Percentiles rank a stretch among this genome's conserved stretches.
These are phyloP conservation scores for Kluyveromyces sp. DNA, from an alignment of 1,139 yeast genomes.

Conservation along the genomic window DNA sequence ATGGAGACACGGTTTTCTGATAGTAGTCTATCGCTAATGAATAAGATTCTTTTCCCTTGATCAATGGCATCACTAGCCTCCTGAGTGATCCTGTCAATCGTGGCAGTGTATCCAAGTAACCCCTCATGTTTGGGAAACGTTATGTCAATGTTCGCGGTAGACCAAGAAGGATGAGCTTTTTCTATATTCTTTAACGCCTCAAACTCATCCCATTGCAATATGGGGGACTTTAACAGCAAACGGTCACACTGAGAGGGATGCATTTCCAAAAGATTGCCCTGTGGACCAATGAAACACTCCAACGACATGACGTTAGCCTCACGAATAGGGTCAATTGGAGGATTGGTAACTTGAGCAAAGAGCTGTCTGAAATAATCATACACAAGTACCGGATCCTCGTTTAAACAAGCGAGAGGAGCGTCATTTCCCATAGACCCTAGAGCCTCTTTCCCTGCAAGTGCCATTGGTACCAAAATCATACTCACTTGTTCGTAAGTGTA, in stretches of 20 bases:
- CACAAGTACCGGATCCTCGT: conserved; percentile 83
- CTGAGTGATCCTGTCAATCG: conserved; percentile 80
- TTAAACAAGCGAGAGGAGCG: conserved; percentile 90
- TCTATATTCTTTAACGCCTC: conserved; percentile 66
- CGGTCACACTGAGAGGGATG: conserved; percentile 88
- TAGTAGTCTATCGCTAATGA: conserved; percentile 66
- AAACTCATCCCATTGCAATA: conserved; percentile 66
- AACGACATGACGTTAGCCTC: conserved; percentile 95
- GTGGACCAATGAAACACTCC: conserved; percentile 96
- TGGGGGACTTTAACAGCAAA: conserved; percentile 73
- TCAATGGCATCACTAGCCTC: conserved; percentile 84
- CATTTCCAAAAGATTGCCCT: conserved; percentile 80
- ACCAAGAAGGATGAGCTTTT: conserved; percentile 79
- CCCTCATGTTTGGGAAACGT: conserved; percentile 86
- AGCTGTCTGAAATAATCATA: conserved; percentile 94
- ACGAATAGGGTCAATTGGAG: conserved; percentile 97
- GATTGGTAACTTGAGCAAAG: conserved; percentile 97
- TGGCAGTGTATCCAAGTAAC: conserved; percentile 72
- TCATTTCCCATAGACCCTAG: conserved; percentile 99
- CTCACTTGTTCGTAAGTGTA: conserved; percentile 89
- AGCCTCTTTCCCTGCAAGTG: conserved; percentile 83
- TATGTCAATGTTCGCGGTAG: conserved; percentile 73
- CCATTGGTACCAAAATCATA: conserved; percentile 87
- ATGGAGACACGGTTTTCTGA: conserved; percentile 63
- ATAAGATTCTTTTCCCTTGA: conserved; percentile 62